Base-by-base conservation (phyloP, 352 stramenopile genomes). In the Phytophthora pseudosyringae region DNA sequence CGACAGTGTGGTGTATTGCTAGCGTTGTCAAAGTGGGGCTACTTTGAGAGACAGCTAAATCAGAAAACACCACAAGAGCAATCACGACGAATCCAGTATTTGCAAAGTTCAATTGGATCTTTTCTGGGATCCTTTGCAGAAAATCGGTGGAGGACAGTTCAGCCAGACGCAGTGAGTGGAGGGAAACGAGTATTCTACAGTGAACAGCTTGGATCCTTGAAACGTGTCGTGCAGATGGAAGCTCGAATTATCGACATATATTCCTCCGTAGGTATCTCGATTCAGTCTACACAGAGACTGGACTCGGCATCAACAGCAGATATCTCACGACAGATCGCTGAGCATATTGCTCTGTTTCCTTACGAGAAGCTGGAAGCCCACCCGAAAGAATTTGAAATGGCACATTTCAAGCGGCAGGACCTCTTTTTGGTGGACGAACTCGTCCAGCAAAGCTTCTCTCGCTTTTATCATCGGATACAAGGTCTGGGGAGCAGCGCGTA, bases 351-450 rank as follows among this genome's bases (percentile, higher is more conserved):
- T 9, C 62, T 70, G 25, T 83, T 90, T 31, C 81, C 86, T 6
- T 92, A 83, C 40, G 67, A 78, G 0, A 46, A 61, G 5, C 61
- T 94, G 3, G 47, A 68, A n/a, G 38, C 3, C 1, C 12, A 75
- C 13, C 61, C 74, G 2, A 38, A 70, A 25, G 73, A 67, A 36
- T 94, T 83, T 54, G 82, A 94, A 60, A 52, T 76, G 38, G 81
- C 86, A 12, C 88, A 95, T 59, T 93, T 93, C 32, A 81, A 83
- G 39, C 80, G 88, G 1, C 88, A 95, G 67, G 88, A 95, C 47
- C 59, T 95, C 15, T 95, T 93, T 64, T 55, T 92, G 1, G 55
- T 91, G 2, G 88, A 95, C 40, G 88, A 95, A 5, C 46, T 79
- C 5, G 56, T 94, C 28, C 82, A 91, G 29, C 65, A 84, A 59